phyloP scores from a whole-genome alignment of 768 basidiomycete species.

The Pleurotus pulmonarius region DNA sequence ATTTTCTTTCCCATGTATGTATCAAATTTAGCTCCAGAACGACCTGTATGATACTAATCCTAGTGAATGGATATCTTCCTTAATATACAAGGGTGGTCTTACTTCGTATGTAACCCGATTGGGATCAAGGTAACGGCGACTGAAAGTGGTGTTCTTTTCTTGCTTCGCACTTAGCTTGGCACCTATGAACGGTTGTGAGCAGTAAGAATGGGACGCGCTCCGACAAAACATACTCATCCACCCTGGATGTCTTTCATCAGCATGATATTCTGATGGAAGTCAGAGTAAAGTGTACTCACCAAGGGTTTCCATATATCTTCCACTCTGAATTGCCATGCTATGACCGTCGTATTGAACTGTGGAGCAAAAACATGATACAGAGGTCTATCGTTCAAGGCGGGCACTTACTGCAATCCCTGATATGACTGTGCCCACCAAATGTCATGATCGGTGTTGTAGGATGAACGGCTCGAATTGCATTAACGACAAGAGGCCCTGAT shows the following conservation, averaged over 20 bases:
- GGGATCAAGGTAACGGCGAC: conserved; percentile 72
- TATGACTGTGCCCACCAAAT: conserved; percentile 78
- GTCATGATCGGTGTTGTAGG: conserved; percentile 74
- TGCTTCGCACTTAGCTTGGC: conserved; percentile 35
- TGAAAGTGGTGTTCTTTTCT: conserved; percentile 53
- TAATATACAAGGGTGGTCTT: conserved; percentile 5
- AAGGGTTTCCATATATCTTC: conserved; percentile 89
- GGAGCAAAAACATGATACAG: not conserved
- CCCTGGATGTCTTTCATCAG: conserved; percentile 23
- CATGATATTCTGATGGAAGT: not conserved
- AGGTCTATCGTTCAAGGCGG: not conserved
- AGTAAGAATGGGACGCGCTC: not conserved
- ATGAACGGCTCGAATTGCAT: conserved; percentile 70
- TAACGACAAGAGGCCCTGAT: conserved; percentile 66
- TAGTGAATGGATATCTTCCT: not conserved
- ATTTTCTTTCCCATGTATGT: conserved; percentile 50
- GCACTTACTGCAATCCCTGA: conserved; percentile 69
- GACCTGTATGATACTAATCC: conserved; percentile 59
- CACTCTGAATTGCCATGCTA: conserved; percentile 77
- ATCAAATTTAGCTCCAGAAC: conserved; percentile 51
- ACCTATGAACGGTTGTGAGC: conserved; percentile 23
- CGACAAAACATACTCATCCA: conserved; percentile 55
- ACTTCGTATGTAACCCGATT: conserved; percentile 76
- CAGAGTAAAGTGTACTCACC: conserved; percentile 36
- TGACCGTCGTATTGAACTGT: conserved; percentile 63